Base-by-base conservation (phyloP, 2,329 filamentous ascomycete genomes). In the Neonectria ditissima region DNA sequence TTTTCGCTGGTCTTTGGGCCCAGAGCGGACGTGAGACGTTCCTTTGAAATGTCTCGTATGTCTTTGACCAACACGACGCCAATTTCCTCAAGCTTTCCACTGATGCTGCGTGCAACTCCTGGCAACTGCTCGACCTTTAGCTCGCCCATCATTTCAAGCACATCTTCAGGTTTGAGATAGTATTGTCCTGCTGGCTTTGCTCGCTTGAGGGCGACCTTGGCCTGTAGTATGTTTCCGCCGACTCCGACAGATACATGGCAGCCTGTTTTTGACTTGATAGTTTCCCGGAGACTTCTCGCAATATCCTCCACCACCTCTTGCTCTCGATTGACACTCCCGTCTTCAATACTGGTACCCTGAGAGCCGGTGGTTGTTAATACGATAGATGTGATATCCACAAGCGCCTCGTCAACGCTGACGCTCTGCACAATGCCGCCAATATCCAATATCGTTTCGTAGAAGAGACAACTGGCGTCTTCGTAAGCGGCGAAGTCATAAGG, bases 401-500 rank as follows among this genome's bases (percentile, higher is more conserved):
- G 85, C 1, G 94, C 96, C 79, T 99, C 97, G 69, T 99, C 97
- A 48, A 99, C 92, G 74, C 96, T 98, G 55, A 99, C 95, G 73
- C 96, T 98, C 76, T 99, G 96, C 0, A 98, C 93, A 18, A 93
- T 80, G 1, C 94, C 95, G 18, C 91, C 93, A 9, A 94, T 84
- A 6, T 88, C 86, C 34, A 98, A 80, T 11, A 99, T 92, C 1
- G 90, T 89, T 65, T 93, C 89, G 72, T 99, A 99, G 71, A 99
- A 99, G 3, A 88, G 84, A 59, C 88, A 86, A 74, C 96, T 99
- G 1, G 94, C 93, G 63, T 94, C 91, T 81, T 99, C 96, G 70
- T 99, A 99, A 0, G 90, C 95, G 2, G 92, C 91, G 74, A 98
- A 99, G 74, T 99, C 94, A 72, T 99, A 99, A 0, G 94, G 92